Evolutionary conservation across 108 stramenopile genomes (phyloP), one percentile per base, ranked within the genome.

Genomic region (Epipyxis sp.): DNA sequence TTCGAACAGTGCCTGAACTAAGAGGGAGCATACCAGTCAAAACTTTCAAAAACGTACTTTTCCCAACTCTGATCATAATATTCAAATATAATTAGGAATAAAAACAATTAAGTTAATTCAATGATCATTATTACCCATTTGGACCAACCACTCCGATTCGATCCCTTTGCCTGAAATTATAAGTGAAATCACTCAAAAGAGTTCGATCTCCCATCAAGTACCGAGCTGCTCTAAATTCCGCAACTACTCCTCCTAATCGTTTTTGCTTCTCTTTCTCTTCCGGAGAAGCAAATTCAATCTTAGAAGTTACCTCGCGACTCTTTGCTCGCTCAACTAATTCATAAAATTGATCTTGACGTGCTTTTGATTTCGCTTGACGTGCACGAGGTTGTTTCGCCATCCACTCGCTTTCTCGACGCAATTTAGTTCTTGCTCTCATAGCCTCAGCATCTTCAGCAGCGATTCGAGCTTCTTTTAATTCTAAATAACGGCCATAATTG

Each of bases 311-410:
- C n/a, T n/a, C n/a, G n/a, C n/a, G n/a, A n/a, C n/a, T n/a, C n/a
- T n/a, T n/a, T n/a, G n/a, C n/a, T n/a, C n/a, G n/a, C n/a, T 50
- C 20, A 13, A 20, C 54, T 39, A 84, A 74, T 81, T 74, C 81
- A 74, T 59, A 46, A 27, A 78, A 84, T 1, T 77, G 40, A 6
- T 82, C 83, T 71, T 79, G 29, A 0, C 83, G 65, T 43, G 81
- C 69, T 69, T 84, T 84, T 46, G 76, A 78, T 81, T 84, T 84
- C 13, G 81, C 82, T 76, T 84, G 81, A 44, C 83, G 80, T 20
- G 82, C 83, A 44, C 71, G 71, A 44, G 83, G 83, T 81, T 84
- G 83, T 79, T 82, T 82, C 29, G 81, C 35, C 79, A 82, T 76
- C 83, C 83, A 84, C 50, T 79, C 83, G 59, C 76, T 72, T 79